Percentiles rank a stretch among this genome's conserved stretches.
Conservation (phyloP, 2,329 filamentous ascomycete species). For the Achaetomium macrosporum region DNA sequence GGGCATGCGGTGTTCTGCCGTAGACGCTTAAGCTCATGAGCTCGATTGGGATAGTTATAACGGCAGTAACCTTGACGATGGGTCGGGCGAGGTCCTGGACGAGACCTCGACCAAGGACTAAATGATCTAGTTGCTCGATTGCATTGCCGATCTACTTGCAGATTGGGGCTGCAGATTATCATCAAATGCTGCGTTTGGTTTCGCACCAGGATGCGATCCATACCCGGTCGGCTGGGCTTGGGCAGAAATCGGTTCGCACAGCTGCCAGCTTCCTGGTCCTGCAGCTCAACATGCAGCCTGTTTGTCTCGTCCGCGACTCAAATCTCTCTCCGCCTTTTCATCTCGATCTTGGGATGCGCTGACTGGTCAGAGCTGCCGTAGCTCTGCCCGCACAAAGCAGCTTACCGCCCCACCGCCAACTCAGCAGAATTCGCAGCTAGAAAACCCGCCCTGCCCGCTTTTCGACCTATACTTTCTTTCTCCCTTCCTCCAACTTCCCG, state of each 20-base stretch:
- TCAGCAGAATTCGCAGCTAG: conserved; percentile 14
- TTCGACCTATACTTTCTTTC: not conserved
- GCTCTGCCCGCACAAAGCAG: not conserved
- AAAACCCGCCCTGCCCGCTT: conserved; percentile 3
- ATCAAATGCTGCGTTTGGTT: too few relatives aligned
- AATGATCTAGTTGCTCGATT: too few relatives aligned
- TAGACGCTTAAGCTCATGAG: too few relatives aligned
- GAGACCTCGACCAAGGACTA: too few relatives aligned
- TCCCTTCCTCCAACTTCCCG: not conserved
- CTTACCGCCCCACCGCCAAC: conserved; percentile 24
- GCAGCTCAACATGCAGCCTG: not conserved
- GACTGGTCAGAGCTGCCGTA: not conserved
- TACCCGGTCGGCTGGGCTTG: conserved; percentile 1
- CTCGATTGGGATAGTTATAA: too few relatives aligned
- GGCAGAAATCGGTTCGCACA: conserved; percentile 1
- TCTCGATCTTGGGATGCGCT: not conserved
- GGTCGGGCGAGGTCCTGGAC: too few relatives aligned
- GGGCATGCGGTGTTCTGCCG: too few relatives aligned
- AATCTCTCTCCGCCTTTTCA: conserved; percentile 6
- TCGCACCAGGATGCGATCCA: too few relatives aligned
- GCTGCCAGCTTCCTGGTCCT: not conserved
- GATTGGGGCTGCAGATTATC: too few relatives aligned
- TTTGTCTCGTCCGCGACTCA: not conserved
- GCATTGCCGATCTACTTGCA: too few relatives aligned
- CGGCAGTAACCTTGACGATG: too few relatives aligned